Base-by-base conservation (phyloP, 345 rosid genomes). In the Pistacia integerrima region DNA sequence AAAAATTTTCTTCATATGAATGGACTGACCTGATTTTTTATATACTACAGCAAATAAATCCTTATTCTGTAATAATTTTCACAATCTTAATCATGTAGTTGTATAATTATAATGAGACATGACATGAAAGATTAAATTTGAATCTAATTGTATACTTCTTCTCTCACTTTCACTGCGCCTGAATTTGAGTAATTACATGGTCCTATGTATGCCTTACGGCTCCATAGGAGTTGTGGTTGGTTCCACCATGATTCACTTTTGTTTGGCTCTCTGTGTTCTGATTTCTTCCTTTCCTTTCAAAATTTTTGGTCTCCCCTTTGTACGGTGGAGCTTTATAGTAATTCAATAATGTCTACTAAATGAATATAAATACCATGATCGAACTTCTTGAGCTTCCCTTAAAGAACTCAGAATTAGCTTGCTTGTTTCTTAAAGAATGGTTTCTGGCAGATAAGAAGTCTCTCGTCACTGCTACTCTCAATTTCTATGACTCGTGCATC, bases 381-480 rank as follows among this genome's bases (percentile, higher is more conserved):
- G 62, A 77, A 72, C 70, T 77, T 73, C 72, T 58, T 48, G 51
- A 74, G 55, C 52, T 76, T 74, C 30, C 8, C 56, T 11, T 16
- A 54, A 16, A 70, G 44, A 12, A 70, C 76, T 72, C 72, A 51
- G 44, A 9, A 78, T 81, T 72, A 89, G 78, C 85, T 86, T 61
- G 91, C 80, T 78, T 85, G 94, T 81, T 78, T 84, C 89, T 88
- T 94, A 14, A 84, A 77, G 83, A 94, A 92, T 46, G 99, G 96
- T 77, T 97, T 97, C 87, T 97, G 98, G 76, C 98, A 94, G 80
- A 97, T 80, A 48, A 97, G 97, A 38, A 97, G 97, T 84, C 82
- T 92, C 84, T 92, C 98, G 5, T 97, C 96, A 22, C 93, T 92
- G 87, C 81, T 91, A 79, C 92, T 91, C 65, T 97, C 99, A 4